phyloP scores from a whole-genome alignment of 805 yeast species.

The Metschnikowia lunata region DNA sequence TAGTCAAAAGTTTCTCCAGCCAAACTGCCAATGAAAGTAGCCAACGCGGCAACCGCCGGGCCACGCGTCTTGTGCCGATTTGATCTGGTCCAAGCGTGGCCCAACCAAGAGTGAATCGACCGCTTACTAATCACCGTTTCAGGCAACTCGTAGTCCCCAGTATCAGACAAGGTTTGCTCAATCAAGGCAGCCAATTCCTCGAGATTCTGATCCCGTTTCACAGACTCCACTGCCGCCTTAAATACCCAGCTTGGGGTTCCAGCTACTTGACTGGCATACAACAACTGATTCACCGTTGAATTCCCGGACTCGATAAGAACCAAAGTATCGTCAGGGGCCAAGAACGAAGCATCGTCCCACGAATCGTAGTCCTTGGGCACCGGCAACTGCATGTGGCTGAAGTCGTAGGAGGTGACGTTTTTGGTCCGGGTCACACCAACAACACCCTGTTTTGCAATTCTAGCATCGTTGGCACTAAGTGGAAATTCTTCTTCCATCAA shows the following conservation, averaged over 20 bases:
- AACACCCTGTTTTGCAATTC: not conserved
- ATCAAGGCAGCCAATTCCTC: not conserved
- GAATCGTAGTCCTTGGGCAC: not conserved
- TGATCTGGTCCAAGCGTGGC: not conserved
- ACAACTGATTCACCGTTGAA: not conserved
- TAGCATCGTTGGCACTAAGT: not conserved
- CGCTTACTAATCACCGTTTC: not conserved
- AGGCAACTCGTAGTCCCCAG: not conserved
- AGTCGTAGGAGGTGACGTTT: not conserved
- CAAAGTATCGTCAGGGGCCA: not conserved
- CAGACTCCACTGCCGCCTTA: not conserved
- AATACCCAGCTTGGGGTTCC: not conserved
- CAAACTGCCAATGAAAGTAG: not conserved
- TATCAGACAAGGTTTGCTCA: not conserved
- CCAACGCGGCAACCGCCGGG: not conserved
- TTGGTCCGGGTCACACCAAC: not conserved
- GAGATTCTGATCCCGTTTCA: not conserved
- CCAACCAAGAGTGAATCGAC: not conserved
- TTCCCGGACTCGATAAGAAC: not conserved
- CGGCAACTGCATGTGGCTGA: not conserved
- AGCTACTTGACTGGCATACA: not conserved
- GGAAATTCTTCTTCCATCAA: not conserved
- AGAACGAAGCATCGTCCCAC: not conserved
- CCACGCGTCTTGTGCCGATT: not conserved
- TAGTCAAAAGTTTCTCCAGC: not conserved